A percentile compares a stretch with the other conserved stretches of the same genome.
Evolutionary conservation across 805 yeast genomes (phyloP).

Genomic region (Nakazawaea holstii): DNA sequence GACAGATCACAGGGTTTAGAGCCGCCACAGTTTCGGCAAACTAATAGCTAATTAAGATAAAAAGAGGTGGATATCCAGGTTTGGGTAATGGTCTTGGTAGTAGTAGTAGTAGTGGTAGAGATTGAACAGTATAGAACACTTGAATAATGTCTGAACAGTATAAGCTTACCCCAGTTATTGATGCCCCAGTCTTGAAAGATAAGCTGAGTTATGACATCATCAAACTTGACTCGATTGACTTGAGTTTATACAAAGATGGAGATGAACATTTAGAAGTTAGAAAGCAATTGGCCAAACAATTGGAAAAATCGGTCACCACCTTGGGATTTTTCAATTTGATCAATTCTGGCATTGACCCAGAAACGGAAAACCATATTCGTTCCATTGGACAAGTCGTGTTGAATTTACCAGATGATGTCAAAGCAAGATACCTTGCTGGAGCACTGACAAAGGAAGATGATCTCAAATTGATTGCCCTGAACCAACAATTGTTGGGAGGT

Average conservation of each 20-base stretch:
- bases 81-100: too few relatives aligned
- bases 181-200: slow-evolving; percentile 20
- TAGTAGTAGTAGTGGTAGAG: too few relatives aligned
- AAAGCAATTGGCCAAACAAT: slow-evolving; percentile 26
- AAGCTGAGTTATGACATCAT: slow-evolving; percentile 16
- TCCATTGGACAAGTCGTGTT: slow-evolving; percentile 35
- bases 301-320: slow-evolving; percentile 34
- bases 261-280: slow-evolving; percentile 27
- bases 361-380: slow-evolving; percentile 27
- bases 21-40: too few relatives aligned
- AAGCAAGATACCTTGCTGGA: slow-evolving; percentile 32
- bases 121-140: too few relatives aligned
- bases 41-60: too few relatives aligned
- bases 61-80: too few relatives aligned
- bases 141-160: too few relatives aligned
- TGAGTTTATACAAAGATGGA: slow-evolving; percentile 32
- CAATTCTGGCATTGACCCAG: slow-evolving; percentile 33
- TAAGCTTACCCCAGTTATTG: slow-evolving; percentile 26
- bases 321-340: slow-evolving; percentile 38
- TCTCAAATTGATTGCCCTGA: slow-evolving; percentile 2
- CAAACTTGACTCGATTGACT: slow-evolving; percentile 30
- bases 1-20: too few relatives aligned
- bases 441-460: slow-evolving; percentile 19
- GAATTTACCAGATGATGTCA: slow-evolving; percentile 33
- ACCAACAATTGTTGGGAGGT: slow-evolving; percentile 30